Base-by-base conservation (phyloP, 2,329 filamentous ascomycete genomes). In the Claviceps pusilla region DNA sequence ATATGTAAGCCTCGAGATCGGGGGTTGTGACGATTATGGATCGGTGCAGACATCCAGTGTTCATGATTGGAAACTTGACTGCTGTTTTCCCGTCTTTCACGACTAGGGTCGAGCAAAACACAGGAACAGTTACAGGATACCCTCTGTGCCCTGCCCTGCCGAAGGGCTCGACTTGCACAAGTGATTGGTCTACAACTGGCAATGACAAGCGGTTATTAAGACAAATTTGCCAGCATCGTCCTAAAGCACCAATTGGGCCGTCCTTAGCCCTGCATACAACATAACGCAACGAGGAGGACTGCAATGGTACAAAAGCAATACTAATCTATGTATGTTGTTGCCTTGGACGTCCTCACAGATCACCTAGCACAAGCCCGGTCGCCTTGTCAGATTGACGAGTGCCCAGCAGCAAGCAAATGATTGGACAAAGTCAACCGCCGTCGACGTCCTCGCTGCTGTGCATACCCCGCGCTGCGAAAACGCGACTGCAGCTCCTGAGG, bases 401-500 rank as follows among this genome's bases (percentile, higher is more conserved):
- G 49, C 53, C 35, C 42, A 41, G 35, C 53, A 48, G 29, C 48
- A 48, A 14, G 33, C 9, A 48, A 46, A 2, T 37, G 24, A 54
- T 47, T 39, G 42, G 49, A 48, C 39, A 53, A 45, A 35, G 29
- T 43, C 50, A 46, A 53, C 39, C 54, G 56, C 49, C 56, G 51
- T 54, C 54, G 49, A 51, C 49, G 46, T 51, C 45, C 45, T 52
- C 31, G 28, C 52, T 46, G n/a, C 12, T 47, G 24, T 16, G 12
- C 11, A 5, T 52, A 42, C 51, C 54, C 48, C 54, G 35, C 48
- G 54, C 52, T 46, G 33, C 28, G 48, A 53, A 41, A 47, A 46
- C 50, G 43, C 53, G 47, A 48, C 37, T 48, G 45, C 55, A 54
- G 52, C 47, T 45, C 11, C 50, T 42, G 50, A 54, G 56, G 57